These are phyloP conservation scores for Colletotrichum cuscutae DNA, from an alignment of 2,329 filamentous ascomycete species.

Conservation along the genomic window DNA sequence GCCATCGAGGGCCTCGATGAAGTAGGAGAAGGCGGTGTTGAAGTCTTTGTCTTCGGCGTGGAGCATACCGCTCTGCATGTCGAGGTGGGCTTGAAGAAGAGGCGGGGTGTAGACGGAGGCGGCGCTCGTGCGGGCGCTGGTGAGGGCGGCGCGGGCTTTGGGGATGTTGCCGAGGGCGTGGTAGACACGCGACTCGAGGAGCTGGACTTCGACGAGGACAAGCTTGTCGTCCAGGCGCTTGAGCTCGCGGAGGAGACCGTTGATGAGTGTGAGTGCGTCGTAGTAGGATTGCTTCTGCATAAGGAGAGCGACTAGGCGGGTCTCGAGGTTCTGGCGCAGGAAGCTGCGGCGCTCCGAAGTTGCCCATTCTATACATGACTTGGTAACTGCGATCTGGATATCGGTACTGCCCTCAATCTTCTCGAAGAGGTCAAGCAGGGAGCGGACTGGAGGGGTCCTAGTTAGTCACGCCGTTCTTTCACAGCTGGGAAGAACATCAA, in stretches of 20 bases:
- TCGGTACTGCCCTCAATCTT: constrained; percentile 95
- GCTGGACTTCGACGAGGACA: constrained; percentile 95
- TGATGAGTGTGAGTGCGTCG: constrained; percentile 95
- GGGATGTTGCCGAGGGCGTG: constrained; percentile 96
- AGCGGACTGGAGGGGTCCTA: constrained; percentile 74
- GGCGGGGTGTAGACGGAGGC: constrained; percentile 98
- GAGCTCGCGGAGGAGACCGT: constrained; percentile 92
- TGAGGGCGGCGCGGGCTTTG: constrained; percentile 94
- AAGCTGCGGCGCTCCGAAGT: constrained; percentile 94
- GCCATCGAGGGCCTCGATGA: constrained; percentile 97
- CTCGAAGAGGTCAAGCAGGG: constrained; percentile 94
- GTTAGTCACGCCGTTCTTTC: neutral
- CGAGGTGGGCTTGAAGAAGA: constrained; percentile 91
- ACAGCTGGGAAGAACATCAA: neutral
- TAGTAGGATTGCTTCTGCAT: constrained; percentile 99
- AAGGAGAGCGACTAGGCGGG: constrained; percentile 90
- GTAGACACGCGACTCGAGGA: constrained; percentile 96
- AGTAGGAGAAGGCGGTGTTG: constrained; percentile 98
- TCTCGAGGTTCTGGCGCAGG: constrained; percentile 95
- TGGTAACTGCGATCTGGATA: constrained; percentile 93
- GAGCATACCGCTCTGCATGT: constrained; percentile 99
- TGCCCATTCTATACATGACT: constrained; percentile 99
- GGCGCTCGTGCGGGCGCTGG: constrained; percentile 92
- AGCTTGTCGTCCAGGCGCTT: constrained; percentile 99
- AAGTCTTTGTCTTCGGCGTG: constrained; percentile 99